These are phyloP conservation scores for Mycena capillaripes DNA, from an alignment of 768 basidiomycete species.

Conservation along the genomic window DNA sequence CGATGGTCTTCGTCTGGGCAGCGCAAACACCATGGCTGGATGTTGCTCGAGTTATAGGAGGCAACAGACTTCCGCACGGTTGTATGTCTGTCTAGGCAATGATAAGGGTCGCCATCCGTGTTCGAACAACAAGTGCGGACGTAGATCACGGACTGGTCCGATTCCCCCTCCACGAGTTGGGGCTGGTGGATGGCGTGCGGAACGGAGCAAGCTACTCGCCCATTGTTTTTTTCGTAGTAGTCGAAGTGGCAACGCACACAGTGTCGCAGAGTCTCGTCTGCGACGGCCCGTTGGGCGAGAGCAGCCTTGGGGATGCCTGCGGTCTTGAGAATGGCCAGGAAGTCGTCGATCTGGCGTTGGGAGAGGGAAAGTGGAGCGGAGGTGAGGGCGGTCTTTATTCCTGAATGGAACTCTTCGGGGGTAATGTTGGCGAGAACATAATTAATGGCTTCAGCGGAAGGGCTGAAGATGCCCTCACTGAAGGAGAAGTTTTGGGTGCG, in stretches of 20 bases:
- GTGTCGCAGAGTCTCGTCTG: constrained; percentile 33
- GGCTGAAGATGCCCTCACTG: constrained; percentile 5
- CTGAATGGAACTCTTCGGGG: constrained; percentile 34
- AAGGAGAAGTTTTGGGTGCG: constrained; percentile 4
- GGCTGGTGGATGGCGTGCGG: not conserved
- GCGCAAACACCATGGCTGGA: not conserved
- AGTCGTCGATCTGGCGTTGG: constrained; percentile 26
- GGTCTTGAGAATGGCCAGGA: constrained; percentile 32
- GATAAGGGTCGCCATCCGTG: not conserved
- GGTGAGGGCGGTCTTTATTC: not conserved
- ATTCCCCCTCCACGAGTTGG: not conserved
- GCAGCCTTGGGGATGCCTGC: constrained; percentile 26
- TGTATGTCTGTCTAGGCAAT: constrained; percentile 12
- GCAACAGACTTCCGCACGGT: not conserved
- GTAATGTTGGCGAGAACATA: constrained; percentile 36
- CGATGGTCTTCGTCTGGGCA: not conserved
- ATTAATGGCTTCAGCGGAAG: constrained; percentile 5
- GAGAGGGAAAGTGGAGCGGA: constrained; percentile 1
- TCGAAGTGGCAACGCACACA: constrained; percentile 40
- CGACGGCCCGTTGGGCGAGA: not conserved
- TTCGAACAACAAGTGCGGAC: not conserved
- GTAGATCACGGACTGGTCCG: not conserved
- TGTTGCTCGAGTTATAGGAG: not conserved
- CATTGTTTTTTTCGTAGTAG: constrained; percentile 43
- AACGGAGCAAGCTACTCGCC: not conserved